Base-by-base conservation (phyloP, 148 eudicot species). In the Chenopodium quinoa region DNA sequence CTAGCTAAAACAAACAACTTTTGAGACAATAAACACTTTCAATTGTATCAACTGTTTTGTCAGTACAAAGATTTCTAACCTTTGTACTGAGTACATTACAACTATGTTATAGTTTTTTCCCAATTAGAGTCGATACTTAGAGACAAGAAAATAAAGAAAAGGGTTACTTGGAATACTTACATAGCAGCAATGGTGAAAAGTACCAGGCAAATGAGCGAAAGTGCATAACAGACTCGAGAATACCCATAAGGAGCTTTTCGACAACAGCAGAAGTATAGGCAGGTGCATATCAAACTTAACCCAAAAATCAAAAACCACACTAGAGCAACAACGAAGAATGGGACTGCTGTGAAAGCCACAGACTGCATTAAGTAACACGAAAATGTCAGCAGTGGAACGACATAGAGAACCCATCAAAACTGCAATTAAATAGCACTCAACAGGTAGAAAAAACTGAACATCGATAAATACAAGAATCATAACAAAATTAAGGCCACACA, bases 221-320 rank as follows among this genome's bases (percentile, higher is more conserved):
- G 78, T 14, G 91, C 88, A 74, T 88, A 91, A 88, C 88, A 87
- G 73, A 75, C 69, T 78, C 89, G 88, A 63, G 93, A 91, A 85
- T 91, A 91, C 80, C 89, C 87, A 79, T 83, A 74, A 7, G 90
- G 84, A 79, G 88, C 80, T 76, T 79, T 83, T 81, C 86, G 75
- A 75, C 86, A 89, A 29, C 89, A 91, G 79, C 90, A 89, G 78
- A 87, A 90, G 54, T 80, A 86, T n/a, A 88, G 46, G 80, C 89
- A 88, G 44, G 86, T 85, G 78, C 88, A 84, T 32, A 78, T n/a
- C 87, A 91, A 83, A 77, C 83, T 84, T 40, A 91, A 80, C 83
- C 92, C 93, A 80, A 91, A 89, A 65, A 89, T 25, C 65, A 88
- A 44, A 78, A 91, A 85, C 93, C 92, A 91, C 70, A 83, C 84